A percentile compares a stretch with the other conserved stretches of the same genome.
Evolutionary conservation across 495 filamentous ascomycete species (phyloP).

Genomic region (Aspergillus carlsbadensis): DNA sequence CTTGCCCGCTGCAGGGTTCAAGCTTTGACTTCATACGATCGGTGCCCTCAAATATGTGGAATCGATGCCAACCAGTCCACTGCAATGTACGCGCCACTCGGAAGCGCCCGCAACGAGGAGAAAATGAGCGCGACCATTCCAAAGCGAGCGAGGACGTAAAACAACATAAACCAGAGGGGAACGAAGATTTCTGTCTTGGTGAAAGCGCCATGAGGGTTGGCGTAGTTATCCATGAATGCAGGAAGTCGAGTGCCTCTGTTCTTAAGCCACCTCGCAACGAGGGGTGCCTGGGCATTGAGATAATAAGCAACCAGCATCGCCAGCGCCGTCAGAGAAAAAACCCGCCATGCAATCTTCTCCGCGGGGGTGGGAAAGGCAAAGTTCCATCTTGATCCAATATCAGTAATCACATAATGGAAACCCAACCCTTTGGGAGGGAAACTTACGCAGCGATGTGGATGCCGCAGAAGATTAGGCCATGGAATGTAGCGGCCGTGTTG

Average conservation of each 20-base stretch:
- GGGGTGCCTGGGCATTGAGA: background rate
- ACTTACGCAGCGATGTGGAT: slow-evolving; percentile 3
- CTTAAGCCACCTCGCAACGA: background rate
- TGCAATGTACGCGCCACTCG: background rate
- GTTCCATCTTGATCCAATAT: background rate
- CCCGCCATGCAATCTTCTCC: background rate
- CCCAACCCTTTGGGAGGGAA: too few species aligned
- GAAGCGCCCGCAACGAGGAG: background rate
- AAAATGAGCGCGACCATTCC: background rate
- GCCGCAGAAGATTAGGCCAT: background rate
- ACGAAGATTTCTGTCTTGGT: background rate
- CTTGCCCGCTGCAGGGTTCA: too few species aligned
- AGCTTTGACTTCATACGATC: background rate
- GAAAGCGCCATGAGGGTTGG: background rate
- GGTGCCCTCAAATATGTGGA: background rate
- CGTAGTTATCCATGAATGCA: background rate
- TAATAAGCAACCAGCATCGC: background rate
- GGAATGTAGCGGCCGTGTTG: background rate
- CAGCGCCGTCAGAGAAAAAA: background rate
- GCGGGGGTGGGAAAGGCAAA: background rate
- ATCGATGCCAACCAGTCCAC: slow-evolving; percentile 2
- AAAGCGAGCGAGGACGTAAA: background rate
- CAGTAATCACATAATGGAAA: too few species aligned
- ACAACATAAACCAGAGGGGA: background rate
- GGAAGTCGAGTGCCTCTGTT: background rate